A percentile compares a stretch with the other conserved stretches of the same genome.
These are phyloP conservation scores for Leucocoprinus birnbaumii DNA, from an alignment of 768 basidiomycete species.

Conservation along the genomic window DNA sequence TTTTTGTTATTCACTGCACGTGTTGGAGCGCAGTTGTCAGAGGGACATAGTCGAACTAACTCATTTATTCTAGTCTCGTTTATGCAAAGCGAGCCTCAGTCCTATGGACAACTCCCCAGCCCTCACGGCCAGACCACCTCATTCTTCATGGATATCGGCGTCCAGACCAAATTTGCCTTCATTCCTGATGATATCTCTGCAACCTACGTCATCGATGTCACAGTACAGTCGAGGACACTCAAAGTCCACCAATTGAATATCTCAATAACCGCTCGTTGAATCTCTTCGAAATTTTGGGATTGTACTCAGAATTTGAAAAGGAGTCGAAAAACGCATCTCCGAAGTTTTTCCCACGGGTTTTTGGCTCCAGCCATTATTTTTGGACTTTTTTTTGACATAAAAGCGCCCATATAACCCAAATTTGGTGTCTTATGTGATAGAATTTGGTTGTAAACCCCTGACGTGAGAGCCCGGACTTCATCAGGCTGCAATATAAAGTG, in stretches of 20 bases:
- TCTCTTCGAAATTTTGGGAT: neutral
- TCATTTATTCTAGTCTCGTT: conserved; percentile 46
- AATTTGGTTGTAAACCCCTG: too few relatives aligned
- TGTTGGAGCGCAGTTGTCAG: neutral
- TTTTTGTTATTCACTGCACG: conserved; percentile 79
- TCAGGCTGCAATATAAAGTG: too few relatives aligned
- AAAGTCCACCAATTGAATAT: too few relatives aligned
- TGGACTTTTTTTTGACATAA: neutral
- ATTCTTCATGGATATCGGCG: conserved; percentile 58
- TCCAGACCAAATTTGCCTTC: conserved; percentile 74
- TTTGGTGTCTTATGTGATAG: too few relatives aligned
- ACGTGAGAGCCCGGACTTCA: too few relatives aligned
- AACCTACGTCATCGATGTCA: conserved; percentile 70
- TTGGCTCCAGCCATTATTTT: conserved; percentile 13
- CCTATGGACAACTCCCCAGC: conserved; percentile 68
- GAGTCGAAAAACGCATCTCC: conserved; percentile 12
- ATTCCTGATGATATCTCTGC: conserved; percentile 71
- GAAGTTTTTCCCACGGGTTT: conserved; percentile 14
- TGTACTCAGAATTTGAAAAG: conserved; percentile 10
- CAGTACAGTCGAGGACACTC: conserved; percentile 30
- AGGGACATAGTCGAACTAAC: neutral
- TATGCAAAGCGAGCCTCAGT: conserved; percentile 64
- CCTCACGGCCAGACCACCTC: conserved; percentile 66
- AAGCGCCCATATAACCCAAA: too few relatives aligned
- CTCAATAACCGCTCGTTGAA: neutral